These are phyloP conservation scores for Exophiala dermatitidis DNA, from an alignment of 2,329 filamentous ascomycete genomes.

Conservation along the genomic window DNA sequence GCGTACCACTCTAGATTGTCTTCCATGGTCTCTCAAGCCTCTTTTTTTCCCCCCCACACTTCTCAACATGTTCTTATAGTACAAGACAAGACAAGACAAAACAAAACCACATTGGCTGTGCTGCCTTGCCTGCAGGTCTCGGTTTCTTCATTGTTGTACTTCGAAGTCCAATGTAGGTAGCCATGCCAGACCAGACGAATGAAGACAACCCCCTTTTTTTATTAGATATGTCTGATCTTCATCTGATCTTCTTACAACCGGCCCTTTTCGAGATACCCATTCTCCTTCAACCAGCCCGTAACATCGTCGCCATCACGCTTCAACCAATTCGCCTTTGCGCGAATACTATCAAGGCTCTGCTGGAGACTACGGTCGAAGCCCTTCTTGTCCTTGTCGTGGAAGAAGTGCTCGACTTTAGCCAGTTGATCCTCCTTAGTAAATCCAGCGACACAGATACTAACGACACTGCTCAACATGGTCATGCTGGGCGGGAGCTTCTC, in stretches of 20 bases:
- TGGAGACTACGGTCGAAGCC: constrained; percentile 80
- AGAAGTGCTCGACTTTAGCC: constrained; percentile 71
- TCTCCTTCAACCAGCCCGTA: constrained; percentile 60
- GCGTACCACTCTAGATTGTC: too few relatives aligned
- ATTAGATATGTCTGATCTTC: too few relatives aligned
- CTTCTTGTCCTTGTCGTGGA: constrained; percentile 72
- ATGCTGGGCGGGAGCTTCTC: constrained; percentile 78
- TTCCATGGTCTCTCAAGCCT: too few relatives aligned
- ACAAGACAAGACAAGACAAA: too few relatives aligned
- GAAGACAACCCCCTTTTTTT: too few relatives aligned
- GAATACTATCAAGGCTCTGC: constrained; percentile 80
- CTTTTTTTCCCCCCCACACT: too few relatives aligned
- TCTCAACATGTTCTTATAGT: too few relatives aligned
- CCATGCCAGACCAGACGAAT: too few relatives aligned
- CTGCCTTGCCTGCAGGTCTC: too few relatives aligned
- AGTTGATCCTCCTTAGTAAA: constrained; percentile 74
- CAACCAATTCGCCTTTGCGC: constrained; percentile 77
- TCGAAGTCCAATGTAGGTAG: too few relatives aligned
- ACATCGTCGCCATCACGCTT: constrained; percentile 71
- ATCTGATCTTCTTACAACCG: constrained; percentile 2
- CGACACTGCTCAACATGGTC: constrained; percentile 76
- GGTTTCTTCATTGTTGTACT: too few relatives aligned
- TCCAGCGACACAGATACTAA: constrained; percentile 71
- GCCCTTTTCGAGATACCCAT: constrained; percentile 45
- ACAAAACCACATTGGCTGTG: too few relatives aligned